phyloP scores from a whole-genome alignment of 2,329 filamentous ascomycete species.

The Fusarium decemcellulare region DNA sequence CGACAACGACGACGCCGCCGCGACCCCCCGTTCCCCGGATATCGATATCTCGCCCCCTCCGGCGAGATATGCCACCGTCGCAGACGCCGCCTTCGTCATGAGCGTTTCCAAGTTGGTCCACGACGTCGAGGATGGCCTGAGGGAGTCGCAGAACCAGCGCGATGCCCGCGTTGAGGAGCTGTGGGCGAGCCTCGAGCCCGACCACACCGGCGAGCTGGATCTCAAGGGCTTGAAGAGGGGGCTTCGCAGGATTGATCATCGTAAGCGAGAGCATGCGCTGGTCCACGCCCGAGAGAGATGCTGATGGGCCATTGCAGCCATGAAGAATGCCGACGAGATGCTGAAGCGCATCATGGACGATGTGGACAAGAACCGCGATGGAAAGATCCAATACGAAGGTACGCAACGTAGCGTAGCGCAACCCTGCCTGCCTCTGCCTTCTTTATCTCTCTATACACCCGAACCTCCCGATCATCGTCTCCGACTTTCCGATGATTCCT shows the following conservation, averaged over 20 bases:
- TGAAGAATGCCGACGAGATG: constrained; percentile 94
- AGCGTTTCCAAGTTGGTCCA: constrained; percentile 63
- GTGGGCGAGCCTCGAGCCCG: constrained; percentile 86
- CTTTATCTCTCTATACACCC: constrained; percentile 9
- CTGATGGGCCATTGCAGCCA: constrained; percentile 58
- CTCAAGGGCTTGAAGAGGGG: constrained; percentile 88
- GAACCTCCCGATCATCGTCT: constrained; percentile 21
- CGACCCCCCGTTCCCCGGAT: constrained; percentile 6
- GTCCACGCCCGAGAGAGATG: constrained; percentile 25
- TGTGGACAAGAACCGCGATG: constrained; percentile 90
- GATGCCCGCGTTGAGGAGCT: constrained; percentile 87
- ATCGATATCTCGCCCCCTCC: constrained; percentile 26
- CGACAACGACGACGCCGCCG: constrained; percentile 16
- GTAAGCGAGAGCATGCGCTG: constrained; percentile 62
- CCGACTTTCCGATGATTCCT: constrained; percentile 23
- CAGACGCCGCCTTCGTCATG: constrained; percentile 49
- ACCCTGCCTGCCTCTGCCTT: constrained; percentile 12
- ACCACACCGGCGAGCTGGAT: constrained; percentile 84
- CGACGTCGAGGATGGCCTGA: constrained; percentile 74
- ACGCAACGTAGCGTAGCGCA: constrained; percentile 50
- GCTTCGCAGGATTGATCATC: constrained; percentile 90
- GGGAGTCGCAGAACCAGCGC: constrained; percentile 82
- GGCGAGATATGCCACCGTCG: constrained; percentile 53
- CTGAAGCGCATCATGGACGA: constrained; percentile 83
- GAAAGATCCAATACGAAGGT: constrained; percentile 93